Evolutionary conservation across 2,329 filamentous ascomycete species (phyloP), one percentile per base, ranked within the genome.

Genomic region (Orbilia ellipsospora): DNA sequence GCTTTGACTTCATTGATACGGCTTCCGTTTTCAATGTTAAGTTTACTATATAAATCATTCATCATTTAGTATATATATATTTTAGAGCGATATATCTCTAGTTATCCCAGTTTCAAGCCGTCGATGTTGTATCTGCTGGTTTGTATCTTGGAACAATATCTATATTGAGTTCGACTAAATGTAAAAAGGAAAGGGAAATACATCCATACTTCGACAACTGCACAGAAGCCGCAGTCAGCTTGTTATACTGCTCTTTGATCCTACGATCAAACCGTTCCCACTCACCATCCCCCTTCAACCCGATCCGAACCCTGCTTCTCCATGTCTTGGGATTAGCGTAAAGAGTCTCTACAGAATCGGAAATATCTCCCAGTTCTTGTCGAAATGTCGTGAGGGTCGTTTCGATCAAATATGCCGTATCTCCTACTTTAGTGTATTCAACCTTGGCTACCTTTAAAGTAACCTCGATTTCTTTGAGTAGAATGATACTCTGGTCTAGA

Each of bases 131-230:
- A 23, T 23, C 23, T 23, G 23, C 2, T 4, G 23, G 2, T 23
- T 23, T 23, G 23, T 23, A 23, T 23, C 23, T 23, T 23, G 23
- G 23, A 23, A 23, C 23, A 4, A 23, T 23, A 2, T 23, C 23
- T 23, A 23, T 23, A 23, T 4, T 4, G 4, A 23, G 23, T 4
- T 23, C 4, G 23, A 23, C 4, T 6, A 48, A 52, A 16, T 50
- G 20, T n/a, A 4, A 50, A 45, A 36, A 51, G 2, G 0, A 18
- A 16, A 65, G 60, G 13, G 16, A 66, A 28, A 57, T 10, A 56
- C 28, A 62, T 31, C 44, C 69, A 67, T 75, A 75, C 70, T 68
- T 75, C 40, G 70, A 75, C 31, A 75, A 60, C 64, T 75, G 70
- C 70, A 44, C 64, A 68, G 70, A 75, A 6, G 64, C 70, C 23